Percentiles rank a stretch among this genome's conserved stretches.
phyloP scores from a whole-genome alignment of 2,329 filamentous ascomycete species.

The Plectosphaerella sp. region DNA sequence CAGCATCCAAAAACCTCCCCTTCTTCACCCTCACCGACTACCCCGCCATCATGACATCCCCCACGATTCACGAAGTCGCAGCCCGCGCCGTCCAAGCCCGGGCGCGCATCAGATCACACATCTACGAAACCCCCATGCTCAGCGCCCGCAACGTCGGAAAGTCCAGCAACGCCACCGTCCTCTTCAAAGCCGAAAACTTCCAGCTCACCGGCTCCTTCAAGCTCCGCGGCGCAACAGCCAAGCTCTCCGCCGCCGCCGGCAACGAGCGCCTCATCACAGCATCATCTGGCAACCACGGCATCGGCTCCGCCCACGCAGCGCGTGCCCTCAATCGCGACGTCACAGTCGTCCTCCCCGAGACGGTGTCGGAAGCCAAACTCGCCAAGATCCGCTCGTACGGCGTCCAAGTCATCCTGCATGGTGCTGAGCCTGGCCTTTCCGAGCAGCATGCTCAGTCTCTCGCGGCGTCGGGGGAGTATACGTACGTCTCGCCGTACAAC shows the following conservation, averaged over 20 bases:
- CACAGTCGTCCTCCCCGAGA: constrained; percentile 15
- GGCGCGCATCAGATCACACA: constrained; percentile 12
- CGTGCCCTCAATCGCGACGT: constrained; percentile 6
- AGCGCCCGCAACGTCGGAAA: constrained; percentile 7
- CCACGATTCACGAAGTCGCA: constrained; percentile 6
- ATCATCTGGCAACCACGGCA: constrained; percentile 17
- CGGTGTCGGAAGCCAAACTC: constrained; percentile 13
- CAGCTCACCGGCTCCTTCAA: constrained; percentile 20
- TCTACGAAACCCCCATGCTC: constrained; percentile 15
- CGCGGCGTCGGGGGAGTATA: constrained; percentile 13
- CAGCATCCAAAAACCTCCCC: too few relatives aligned
- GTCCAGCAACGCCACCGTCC: constrained; percentile 2
- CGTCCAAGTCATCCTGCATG: constrained; percentile 15
- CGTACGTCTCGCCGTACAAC: constrained; percentile 18
- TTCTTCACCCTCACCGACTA: too few relatives aligned
- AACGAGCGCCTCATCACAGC: constrained; percentile 13
- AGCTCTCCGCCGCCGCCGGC: constrained; percentile 11
- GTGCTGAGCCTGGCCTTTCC: constrained; percentile 14
- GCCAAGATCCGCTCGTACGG: constrained; percentile 15
- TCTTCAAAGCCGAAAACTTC: constrained; percentile 20
- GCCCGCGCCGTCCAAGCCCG: constrained; percentile 11
- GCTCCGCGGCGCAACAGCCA: constrained; percentile 18
- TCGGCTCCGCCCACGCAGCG: constrained; percentile 13
- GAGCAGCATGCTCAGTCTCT: constrained; percentile 17
- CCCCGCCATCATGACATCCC: neutral